Conservation (phyloP, 441 rosid genomes). For the Populus trichocarpa region DNA sequence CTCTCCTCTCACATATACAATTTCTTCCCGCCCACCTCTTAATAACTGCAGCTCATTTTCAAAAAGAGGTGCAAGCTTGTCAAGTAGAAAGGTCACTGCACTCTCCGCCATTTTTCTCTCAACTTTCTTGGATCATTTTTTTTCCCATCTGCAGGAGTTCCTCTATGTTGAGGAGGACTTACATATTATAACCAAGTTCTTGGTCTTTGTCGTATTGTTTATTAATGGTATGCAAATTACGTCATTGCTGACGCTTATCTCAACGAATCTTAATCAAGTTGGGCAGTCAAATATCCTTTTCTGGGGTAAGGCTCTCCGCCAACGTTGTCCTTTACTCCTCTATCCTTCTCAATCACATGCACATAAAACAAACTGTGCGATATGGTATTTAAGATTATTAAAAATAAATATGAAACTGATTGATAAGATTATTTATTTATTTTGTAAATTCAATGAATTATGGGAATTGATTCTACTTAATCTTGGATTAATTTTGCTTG, state of each 20-base stretch:
- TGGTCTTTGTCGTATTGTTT: neutral
- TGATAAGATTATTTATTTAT: too few relatives aligned
- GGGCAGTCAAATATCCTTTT: neutral
- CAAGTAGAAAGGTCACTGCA: slow-evolving; percentile 31
- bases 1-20: slow-evolving; percentile 27
- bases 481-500: too few relatives aligned
- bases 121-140: neutral
- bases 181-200: too few relatives aligned
- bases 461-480: too few relatives aligned
- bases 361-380: too few relatives aligned
- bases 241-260: neutral
- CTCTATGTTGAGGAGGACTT: neutral
- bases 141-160: neutral
- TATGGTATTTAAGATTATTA: too few relatives aligned
- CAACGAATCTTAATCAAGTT: neutral
- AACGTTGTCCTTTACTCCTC: neutral
- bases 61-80: slow-evolving; percentile 16
- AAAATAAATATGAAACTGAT: too few relatives aligned
- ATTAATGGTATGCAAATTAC: neutral
- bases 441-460: too few relatives aligned
- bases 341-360: neutral
- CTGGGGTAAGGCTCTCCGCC: neutral
- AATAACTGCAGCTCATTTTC: slow-evolving; percentile 20
- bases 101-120: slow-evolving; percentile 34
- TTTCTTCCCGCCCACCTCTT: slow-evolving; percentile 24